A percentile compares a stretch with the other conserved stretches of the same genome.
Evolutionary conservation across 441 rosid genomes (phyloP).

Genomic region (Gossypium davidsonii): DNA sequence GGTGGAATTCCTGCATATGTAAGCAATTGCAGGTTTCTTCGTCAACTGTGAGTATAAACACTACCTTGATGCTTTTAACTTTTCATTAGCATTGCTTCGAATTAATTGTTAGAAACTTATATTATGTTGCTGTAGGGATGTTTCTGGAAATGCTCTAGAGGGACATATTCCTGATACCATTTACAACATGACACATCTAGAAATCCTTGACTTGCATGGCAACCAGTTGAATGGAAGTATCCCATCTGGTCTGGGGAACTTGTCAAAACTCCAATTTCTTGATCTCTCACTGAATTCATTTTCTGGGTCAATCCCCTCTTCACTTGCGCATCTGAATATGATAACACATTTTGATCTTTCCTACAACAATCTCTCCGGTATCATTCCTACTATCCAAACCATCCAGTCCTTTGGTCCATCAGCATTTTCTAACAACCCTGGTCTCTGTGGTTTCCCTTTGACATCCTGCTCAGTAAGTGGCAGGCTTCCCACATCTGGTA

Average conservation of each 20-base stretch:
- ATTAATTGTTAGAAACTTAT: slow-evolving; percentile 20
- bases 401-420: slow-evolving; percentile 55
- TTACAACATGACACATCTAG: slow-evolving; percentile 53
- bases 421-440: slow-evolving; percentile 60
- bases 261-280: slow-evolving; percentile 47
- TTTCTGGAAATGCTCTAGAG: slow-evolving; percentile 66
- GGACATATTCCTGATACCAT: slow-evolving; percentile 66
- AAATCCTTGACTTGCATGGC: slow-evolving; percentile 67
- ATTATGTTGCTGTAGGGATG: slow-evolving; percentile 57
- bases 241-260: slow-evolving; percentile 55
- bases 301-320: slow-evolving; percentile 59
- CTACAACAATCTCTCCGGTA: slow-evolving; percentile 67
- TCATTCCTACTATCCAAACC: slow-evolving; percentile 42
- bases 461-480: slow-evolving; percentile 39
- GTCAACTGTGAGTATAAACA: slow-evolving; percentile 61
- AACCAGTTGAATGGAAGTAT: slow-evolving; percentile 73
- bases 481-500: slow-evolving; percentile 26
- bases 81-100: slow-evolving; percentile 16
- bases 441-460: slow-evolving; percentile 74
- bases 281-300: slow-evolving; percentile 68
- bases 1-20: slow-evolving; percentile 59
- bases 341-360: slow-evolving; percentile 59
- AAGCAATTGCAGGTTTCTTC: slow-evolving; percentile 68
- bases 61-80: slow-evolving; percentile 16
- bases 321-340: slow-evolving; percentile 47